phyloP scores from a whole-genome alignment of 345 rosid genomes.

The Citrus australasica region DNA sequence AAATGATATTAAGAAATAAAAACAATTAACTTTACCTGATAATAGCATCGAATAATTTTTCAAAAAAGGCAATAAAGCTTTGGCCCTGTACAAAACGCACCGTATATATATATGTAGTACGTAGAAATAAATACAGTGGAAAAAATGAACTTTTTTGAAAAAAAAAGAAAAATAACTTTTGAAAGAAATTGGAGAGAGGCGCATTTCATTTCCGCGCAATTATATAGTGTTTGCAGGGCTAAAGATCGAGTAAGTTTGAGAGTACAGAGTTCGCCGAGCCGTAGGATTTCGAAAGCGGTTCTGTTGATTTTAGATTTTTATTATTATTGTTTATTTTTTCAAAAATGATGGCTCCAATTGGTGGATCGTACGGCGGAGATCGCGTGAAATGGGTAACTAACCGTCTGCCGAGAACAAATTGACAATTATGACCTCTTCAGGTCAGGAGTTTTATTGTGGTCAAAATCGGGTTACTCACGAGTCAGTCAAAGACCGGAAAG shows the following conservation, averaged over 20 bases:
- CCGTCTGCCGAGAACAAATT: neutral
- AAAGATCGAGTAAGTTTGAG: neutral
- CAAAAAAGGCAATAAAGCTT: neutral
- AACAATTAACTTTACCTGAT: constrained; percentile 4
- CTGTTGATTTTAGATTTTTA: neutral
- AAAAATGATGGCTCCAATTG: neutral
- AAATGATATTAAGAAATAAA: neutral
- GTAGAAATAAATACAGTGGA: too few relatives aligned
- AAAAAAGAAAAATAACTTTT: neutral
- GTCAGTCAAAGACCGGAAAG: neutral
- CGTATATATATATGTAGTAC: too few relatives aligned
- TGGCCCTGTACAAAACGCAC: neutral
- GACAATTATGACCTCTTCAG: neutral
- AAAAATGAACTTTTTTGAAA: neutral
- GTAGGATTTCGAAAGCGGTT: neutral
- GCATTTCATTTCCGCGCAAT: neutral
- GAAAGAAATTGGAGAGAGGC: neutral
- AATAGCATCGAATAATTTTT: neutral
- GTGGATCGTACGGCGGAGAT: constrained; percentile 8
- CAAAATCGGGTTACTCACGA: neutral
- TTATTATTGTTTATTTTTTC: neutral
- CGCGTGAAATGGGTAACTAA: neutral
- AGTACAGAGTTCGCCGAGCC: neutral
- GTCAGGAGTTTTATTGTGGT: neutral
- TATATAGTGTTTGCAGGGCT: constrained; percentile 2